Percentiles rank a stretch among this genome's conserved stretches.
phyloP scores from a whole-genome alignment of 2,329 filamentous ascomycete species.

The Pseudogymnoascus sp. region DNA sequence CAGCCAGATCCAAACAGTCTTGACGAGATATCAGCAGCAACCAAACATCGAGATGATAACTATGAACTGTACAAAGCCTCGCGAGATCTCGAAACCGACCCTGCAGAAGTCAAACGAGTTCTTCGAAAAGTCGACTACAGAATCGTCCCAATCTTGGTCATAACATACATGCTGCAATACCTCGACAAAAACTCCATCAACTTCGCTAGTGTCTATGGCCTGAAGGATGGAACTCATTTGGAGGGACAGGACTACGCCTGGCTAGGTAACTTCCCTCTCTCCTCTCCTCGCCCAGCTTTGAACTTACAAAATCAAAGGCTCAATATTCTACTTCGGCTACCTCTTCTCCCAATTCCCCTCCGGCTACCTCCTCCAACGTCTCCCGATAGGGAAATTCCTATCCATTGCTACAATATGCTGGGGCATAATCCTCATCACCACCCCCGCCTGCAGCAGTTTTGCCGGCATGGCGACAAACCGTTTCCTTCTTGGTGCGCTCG shows the following conservation, averaged over 20 bases:
- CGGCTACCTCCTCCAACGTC: conserved; percentile 63
- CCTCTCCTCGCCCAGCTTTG: conserved; percentile 39
- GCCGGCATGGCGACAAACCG: conserved; percentile 59
- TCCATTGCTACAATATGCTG: conserved; percentile 59
- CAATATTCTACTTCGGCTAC: conserved; percentile 74
- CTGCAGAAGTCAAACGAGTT: conserved; percentile 31
- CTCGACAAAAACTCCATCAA: conserved; percentile 54
- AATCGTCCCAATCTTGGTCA: conserved; percentile 50
- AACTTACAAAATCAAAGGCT: conserved; percentile 51
- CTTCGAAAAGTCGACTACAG: conserved; percentile 50
- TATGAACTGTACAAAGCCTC: conserved; percentile 32
- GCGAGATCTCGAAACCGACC: conserved; percentile 23
- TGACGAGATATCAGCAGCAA: conserved; percentile 18
- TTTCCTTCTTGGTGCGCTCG: conserved; percentile 56
- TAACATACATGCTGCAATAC: conserved; percentile 54
- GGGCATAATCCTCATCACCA: conserved; percentile 61
- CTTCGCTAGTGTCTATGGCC: conserved; percentile 44
- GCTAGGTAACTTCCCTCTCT: conserved; percentile 31
- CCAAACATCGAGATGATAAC: conserved; percentile 30
- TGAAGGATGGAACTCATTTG: conserved; percentile 42
- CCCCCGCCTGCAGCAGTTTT: conserved; percentile 58
- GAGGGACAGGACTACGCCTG: conserved; percentile 45
- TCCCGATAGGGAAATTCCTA: conserved; percentile 56
- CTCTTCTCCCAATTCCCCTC: conserved; percentile 67
- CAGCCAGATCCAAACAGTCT: neutral